Evolutionary conservation across 2,329 filamentous ascomycete species (phyloP).

Genomic region (Venturia effusa): DNA sequence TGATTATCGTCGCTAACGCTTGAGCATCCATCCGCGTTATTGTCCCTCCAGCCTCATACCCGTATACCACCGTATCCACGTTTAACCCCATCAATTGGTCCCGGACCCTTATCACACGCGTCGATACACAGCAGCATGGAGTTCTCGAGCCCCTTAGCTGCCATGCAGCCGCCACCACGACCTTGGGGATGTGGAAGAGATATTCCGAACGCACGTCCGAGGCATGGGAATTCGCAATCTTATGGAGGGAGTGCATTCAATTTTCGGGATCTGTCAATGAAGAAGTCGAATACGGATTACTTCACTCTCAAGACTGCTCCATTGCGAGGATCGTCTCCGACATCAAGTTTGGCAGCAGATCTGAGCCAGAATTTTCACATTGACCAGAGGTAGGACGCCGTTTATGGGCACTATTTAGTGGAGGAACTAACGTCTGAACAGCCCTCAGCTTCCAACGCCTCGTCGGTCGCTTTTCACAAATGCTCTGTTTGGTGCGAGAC

Average conservation of each 20-base stretch:
- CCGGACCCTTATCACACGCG: neutral
- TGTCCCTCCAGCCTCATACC: constrained; percentile 4
- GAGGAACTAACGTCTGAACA: constrained; percentile 30
- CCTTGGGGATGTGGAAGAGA: constrained; percentile 50
- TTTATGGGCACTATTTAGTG: constrained; percentile 9
- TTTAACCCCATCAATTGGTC: constrained; percentile 9
- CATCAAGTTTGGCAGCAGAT: constrained; percentile 82
- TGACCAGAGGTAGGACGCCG: constrained; percentile 67
- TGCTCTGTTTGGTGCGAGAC: constrained; percentile 50
- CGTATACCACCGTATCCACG: neutral
- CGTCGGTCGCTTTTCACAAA: constrained; percentile 75
- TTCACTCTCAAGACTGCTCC: constrained; percentile 48
- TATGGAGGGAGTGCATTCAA: constrained; percentile 59
- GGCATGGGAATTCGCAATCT: constrained; percentile 41
- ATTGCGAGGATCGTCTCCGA: constrained; percentile 76
- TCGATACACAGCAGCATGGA: constrained; percentile 51
- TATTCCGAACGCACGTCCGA: constrained; percentile 39
- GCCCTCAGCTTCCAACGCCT: constrained; percentile 72
- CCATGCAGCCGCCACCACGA: constrained; percentile 64
- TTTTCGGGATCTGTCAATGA: constrained; percentile 63
- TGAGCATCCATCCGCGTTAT: constrained; percentile 1
- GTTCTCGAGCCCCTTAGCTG: constrained; percentile 85
- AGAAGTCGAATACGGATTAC: constrained; percentile 60
- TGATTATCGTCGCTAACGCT: constrained; percentile 1
- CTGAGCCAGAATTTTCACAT: constrained; percentile 95